Evolutionary conservation across 2,329 filamentous ascomycete genomes (phyloP).

Genomic region (Colletotrichum sp.): DNA sequence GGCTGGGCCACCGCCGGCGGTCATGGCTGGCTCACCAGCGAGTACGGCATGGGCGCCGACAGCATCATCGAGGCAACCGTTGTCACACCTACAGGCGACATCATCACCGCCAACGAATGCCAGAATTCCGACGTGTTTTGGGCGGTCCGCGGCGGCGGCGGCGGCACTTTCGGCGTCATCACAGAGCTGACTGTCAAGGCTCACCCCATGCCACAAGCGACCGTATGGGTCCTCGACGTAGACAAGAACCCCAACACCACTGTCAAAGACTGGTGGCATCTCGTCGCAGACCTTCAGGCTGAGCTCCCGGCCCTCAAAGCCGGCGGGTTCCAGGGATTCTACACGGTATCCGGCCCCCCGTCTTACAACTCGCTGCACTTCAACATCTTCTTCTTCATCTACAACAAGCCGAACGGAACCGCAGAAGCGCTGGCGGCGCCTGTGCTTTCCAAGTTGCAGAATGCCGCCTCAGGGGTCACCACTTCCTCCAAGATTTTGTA

Average conservation of each 20-base stretch:
- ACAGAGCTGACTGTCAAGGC: conserved; percentile 52
- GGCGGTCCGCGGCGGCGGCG: conserved; percentile 55
- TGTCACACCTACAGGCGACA: conserved; percentile 45
- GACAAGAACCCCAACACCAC: background rate
- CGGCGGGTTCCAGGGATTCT: background rate
- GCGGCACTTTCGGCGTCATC: conserved; percentile 56
- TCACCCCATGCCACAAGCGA: conserved; percentile 34
- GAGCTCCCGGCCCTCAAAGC: background rate
- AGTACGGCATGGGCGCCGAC: conserved; percentile 53
- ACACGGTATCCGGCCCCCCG: background rate
- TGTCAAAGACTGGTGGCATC: background rate
- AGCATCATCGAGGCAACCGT: conserved; percentile 48
- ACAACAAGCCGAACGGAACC: background rate
- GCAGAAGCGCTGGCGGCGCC: background rate
- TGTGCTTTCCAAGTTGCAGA: background rate
- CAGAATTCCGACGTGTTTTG: conserved; percentile 57
- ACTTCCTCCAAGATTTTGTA: background rate
- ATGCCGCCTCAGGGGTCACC: background rate
- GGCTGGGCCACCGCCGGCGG: conserved; percentile 59
- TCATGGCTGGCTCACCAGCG: conserved; percentile 43
- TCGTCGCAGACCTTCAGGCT: background rate
- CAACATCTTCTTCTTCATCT: background rate
- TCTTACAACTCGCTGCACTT: background rate
- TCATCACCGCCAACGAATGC: conserved; percentile 44
- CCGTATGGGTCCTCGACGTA: background rate